Evolutionary conservation across 768 basidiomycete genomes (phyloP), one percentile per base, ranked within the genome.

Genomic region (Leccinum barrowsii): DNA sequence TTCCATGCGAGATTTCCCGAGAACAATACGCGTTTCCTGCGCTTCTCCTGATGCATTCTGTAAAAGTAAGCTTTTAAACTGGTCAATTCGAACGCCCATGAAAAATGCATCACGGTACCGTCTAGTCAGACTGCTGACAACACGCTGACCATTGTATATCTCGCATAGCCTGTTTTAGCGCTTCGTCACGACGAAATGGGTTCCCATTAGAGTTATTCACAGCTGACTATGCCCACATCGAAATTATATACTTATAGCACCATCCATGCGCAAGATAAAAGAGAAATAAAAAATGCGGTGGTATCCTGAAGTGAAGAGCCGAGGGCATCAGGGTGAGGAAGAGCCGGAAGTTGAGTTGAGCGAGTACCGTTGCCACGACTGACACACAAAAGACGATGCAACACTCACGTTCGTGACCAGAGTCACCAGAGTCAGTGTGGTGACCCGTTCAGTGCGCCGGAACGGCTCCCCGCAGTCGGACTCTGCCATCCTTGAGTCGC

Each of bases 401-500:
- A 0, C 28, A 54, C 59, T 49, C 32, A 50, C 49, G 7, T 26
- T 12, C 48, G 37, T 13, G 49, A 17, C 32, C 40, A 30, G 21
- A 53, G n/a, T 8, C 17, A 7, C 24, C 40, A 30, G 17, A 53
- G 12, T 12, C 15, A 7, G 2, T 10, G 2, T 37, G 24, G 12
- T 5, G 17, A 5, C n/a, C 3, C 8, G 28, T 32, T 50, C 22
- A 55, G 15, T 59, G 53, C 4, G 59, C 47, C 22, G 85, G 81
- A 11, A 72, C 72, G 1, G 88, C 91, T 1, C 92, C 92, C n/a
- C 90, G 76, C 40, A 94, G 65, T 8, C 85, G 78, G 7, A 83
- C 72, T 4, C 83, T 78, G 0, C 91, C 91, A 61, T 90, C 90
- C 61, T 83, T 82, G 60, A 94, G 74, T 19, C 76, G 80, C 67